A percentile compares a stretch with the other conserved stretches of the same genome.
Conservation (phyloP, 768 basidiomycete species). For the Trametes meyenii region DNA sequence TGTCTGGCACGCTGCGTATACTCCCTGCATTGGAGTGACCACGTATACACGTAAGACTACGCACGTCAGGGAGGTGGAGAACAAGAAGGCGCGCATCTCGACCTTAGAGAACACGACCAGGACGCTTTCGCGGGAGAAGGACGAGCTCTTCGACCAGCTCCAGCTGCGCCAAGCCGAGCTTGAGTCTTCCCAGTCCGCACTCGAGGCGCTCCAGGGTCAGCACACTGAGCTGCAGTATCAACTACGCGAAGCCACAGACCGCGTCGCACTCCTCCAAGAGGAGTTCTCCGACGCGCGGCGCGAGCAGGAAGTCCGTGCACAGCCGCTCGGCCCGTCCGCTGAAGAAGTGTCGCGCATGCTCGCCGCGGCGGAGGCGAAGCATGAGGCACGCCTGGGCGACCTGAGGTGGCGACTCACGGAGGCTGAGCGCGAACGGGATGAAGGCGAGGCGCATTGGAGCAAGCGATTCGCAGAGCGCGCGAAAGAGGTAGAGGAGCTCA, state of each 20-base stretch:
- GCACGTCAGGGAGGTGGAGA: constrained; percentile 66
- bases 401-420: constrained; percentile 61
- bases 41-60: constrained; percentile 50
- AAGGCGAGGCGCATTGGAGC: constrained; percentile 89
- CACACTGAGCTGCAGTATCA: constrained; percentile 87
- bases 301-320: constrained; percentile 51
- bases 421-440: constrained; percentile 82
- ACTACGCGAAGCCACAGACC: constrained; percentile 78
- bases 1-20: constrained; percentile 13
- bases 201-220: constrained; percentile 75
- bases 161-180: constrained; percentile 89
- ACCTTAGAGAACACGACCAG: constrained; percentile 73
- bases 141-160: constrained; percentile 79
- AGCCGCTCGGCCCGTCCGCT: constrained; percentile 50
- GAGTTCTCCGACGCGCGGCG: constrained; percentile 67
- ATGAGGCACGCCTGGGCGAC: constrained; percentile 76
- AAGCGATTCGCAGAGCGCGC: constrained; percentile 78
- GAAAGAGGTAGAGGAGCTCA: constrained; percentile 75
- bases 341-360: constrained; percentile 76
- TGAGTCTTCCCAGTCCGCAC: constrained; percentile 78
- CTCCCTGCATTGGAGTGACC: constrained; percentile 4
- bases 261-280: constrained; percentile 67
- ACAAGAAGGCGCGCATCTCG: constrained; percentile 62
- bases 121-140: constrained; percentile 73
- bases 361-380: constrained; percentile 72